phyloP scores from a whole-genome alignment of 2,329 filamentous ascomycete genomes.

The Venturia nashicola region DNA sequence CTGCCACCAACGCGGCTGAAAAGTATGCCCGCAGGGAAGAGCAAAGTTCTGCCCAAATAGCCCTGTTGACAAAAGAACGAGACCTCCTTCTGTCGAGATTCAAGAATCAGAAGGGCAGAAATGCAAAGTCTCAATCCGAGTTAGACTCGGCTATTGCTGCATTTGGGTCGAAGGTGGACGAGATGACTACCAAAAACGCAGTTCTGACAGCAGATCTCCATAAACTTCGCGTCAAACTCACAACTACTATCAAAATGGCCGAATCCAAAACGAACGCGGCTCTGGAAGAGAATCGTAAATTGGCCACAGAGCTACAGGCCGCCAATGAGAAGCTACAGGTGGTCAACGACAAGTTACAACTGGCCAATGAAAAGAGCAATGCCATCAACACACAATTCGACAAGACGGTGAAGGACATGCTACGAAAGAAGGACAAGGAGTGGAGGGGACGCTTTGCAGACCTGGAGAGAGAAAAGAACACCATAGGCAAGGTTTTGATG shows the following conservation, averaged over 20 bases:
- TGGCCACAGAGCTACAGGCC: not conserved
- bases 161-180: not conserved
- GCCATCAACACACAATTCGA: conserved; percentile 10
- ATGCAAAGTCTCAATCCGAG: not conserved
- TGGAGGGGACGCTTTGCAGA: conserved; percentile 11
- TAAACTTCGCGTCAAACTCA: not conserved
- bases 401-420: conserved; percentile 5
- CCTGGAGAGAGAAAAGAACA: conserved; percentile 18
- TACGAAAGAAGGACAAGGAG: conserved; percentile 9
- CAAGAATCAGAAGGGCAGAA: not conserved
- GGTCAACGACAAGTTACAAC: not conserved
- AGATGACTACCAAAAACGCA: not conserved
- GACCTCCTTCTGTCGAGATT: not conserved
- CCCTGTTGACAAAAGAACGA: not conserved
- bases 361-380: not conserved
- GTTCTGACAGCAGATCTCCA: not conserved
- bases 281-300: not conserved
- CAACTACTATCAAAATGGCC: not conserved
- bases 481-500: conserved; percentile 44
- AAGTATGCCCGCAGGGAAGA: not conserved
- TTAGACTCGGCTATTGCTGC: not conserved
- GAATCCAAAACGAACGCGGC: not conserved
- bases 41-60: not conserved
- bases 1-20: not conserved
- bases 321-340: not conserved